These are phyloP conservation scores for Annulohypoxylon truncatum DNA, from an alignment of 2,329 filamentous ascomycete species.

Conservation along the genomic window DNA sequence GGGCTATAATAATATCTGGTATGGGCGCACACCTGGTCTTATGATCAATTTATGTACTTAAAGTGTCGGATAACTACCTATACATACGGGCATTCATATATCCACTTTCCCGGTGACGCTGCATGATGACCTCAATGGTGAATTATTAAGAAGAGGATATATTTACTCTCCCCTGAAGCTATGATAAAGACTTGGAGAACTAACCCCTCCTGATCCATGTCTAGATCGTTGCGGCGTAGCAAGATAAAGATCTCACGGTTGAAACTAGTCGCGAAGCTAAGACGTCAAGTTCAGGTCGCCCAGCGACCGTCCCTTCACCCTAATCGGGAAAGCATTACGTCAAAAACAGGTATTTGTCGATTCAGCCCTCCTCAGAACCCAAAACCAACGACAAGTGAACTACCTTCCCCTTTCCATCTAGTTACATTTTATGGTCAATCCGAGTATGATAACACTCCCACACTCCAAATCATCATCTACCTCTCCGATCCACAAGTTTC, in stretches of 20 bases:
- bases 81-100: neutral
- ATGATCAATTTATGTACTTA: neutral
- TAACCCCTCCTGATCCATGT: neutral
- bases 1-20: constrained; percentile 9
- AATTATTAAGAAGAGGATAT: neutral
- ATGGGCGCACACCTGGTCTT: neutral
- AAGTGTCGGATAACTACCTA: neutral
- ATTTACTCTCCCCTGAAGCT: neutral
- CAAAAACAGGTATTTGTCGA: neutral
- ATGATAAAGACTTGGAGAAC: neutral
- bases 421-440: neutral
- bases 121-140: neutral
- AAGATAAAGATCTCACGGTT: neutral
- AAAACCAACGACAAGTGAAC: constrained; percentile 10
- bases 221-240: neutral
- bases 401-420: neutral
- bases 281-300: neutral
- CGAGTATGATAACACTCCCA: neutral
- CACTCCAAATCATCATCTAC: neutral
- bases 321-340: neutral
- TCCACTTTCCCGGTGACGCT: neutral
- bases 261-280: neutral
- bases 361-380: constrained; percentile 14
- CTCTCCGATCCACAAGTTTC: no score
- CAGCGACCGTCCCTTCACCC: neutral